Conservation (phyloP, 495 filamentous ascomycete species). For the Neurospora sp. region DNA sequence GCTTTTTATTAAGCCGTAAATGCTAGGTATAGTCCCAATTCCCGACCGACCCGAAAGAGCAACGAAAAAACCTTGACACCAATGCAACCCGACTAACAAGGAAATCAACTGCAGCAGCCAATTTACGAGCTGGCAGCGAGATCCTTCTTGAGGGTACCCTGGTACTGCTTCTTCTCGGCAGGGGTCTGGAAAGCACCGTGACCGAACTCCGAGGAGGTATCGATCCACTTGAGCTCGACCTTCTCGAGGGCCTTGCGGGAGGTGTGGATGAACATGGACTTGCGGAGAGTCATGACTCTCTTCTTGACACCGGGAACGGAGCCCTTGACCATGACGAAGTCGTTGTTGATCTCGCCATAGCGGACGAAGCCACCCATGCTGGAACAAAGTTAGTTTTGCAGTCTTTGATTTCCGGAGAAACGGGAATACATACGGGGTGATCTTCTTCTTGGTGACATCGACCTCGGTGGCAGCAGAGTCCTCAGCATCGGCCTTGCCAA, state of each 20-base stretch:
- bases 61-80: constrained; percentile 41
- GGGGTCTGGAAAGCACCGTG: constrained; percentile 99
- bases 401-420: background rate
- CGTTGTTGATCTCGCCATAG: constrained; percentile 99
- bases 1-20: constrained; percentile 36
- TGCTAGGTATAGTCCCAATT: constrained; percentile 27
- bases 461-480: constrained; percentile 90
- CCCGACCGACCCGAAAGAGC: constrained; percentile 34
- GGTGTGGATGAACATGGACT: constrained; percentile 98
- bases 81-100: constrained; percentile 43
- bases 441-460: constrained; percentile 97
- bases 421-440: constrained; percentile 79
- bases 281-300: constrained; percentile 97
- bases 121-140: constrained; percentile 59
- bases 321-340: constrained; percentile 97
- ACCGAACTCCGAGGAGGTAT: constrained; percentile 99
- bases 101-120: constrained; percentile 23
- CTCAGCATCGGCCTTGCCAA: constrained; percentile 82
- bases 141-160: constrained; percentile 99
- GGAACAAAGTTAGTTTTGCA: constrained; percentile 19
- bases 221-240: constrained; percentile 99
- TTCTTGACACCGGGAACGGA: constrained; percentile 98
- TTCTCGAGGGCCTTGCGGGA: constrained; percentile 93
- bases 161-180: constrained; percentile 88
- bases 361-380: constrained; percentile 98